phyloP scores from a whole-genome alignment of 176 grass and related monocot genomes.

The Saccharum spontaneum region DNA sequence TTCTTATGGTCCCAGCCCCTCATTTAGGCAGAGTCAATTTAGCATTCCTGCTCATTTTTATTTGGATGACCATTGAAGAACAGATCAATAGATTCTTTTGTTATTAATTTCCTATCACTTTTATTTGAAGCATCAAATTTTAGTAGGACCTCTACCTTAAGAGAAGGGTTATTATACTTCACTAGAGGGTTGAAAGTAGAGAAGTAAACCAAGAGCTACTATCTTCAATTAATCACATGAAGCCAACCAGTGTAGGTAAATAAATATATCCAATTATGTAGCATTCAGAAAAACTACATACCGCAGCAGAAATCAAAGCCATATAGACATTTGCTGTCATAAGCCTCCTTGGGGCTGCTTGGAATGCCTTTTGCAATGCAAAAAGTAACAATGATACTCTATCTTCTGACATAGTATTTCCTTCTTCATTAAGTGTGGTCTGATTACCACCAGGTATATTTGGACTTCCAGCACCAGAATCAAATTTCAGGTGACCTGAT shows the following conservation, averaged over 20 bases:
- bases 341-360: constrained; percentile 75
- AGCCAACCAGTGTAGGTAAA: not conserved
- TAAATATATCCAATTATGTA: constrained; percentile 26
- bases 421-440: constrained; percentile 61
- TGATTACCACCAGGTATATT: constrained; percentile 50
- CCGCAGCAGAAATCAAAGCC: constrained; percentile 82
- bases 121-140: constrained; percentile 2
- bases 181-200: constrained; percentile 2
- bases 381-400: constrained; percentile 80
- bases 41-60: constrained; percentile 3
- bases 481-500: constrained; percentile 83
- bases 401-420: constrained; percentile 77
- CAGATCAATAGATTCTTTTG: not conserved
- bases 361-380: constrained; percentile 95
- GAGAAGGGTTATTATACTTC: not conserved
- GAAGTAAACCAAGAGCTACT: not conserved
- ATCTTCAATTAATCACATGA: constrained; percentile 12
- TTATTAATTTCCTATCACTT: not conserved
- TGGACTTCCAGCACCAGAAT: constrained; percentile 39
- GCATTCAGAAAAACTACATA: constrained; percentile 48
- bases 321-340: constrained; percentile 95
- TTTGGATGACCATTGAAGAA: constrained; percentile 20
- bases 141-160: not conserved
- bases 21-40: not conserved
- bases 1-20: not conserved